These are phyloP conservation scores for Trichaptum fuscoviolaceum DNA, from an alignment of 768 basidiomycete species.

Conservation along the genomic window DNA sequence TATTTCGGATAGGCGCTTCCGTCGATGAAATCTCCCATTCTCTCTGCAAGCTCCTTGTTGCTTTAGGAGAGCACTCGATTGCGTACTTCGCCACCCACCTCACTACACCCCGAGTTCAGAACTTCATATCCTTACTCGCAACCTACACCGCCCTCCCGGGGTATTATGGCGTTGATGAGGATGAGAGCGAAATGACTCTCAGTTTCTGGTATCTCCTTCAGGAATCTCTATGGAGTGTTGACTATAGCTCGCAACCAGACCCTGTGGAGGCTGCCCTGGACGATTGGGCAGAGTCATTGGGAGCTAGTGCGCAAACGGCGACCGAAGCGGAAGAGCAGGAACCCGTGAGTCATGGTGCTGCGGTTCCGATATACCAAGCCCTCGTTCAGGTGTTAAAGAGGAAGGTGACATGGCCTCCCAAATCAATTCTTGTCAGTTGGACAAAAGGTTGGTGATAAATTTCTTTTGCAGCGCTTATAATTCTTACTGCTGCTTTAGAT, in stretches of 20 bases:
- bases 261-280: slow-evolving; percentile 24
- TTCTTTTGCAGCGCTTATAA: slow-evolving; percentile 5
- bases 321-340: slow-evolving; percentile 24
- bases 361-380: slow-evolving; percentile 75
- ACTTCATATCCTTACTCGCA: slow-evolving; percentile 65
- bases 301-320: not conserved
- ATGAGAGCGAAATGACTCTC: slow-evolving; percentile 82
- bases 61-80: slow-evolving; percentile 83
- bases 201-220: slow-evolving; percentile 90
- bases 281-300: slow-evolving; percentile 19
- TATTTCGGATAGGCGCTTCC: slow-evolving; percentile 29
- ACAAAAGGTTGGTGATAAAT: slow-evolving; percentile 50
- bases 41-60: slow-evolving; percentile 74
- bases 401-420: slow-evolving; percentile 72
- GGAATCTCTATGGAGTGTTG: slow-evolving; percentile 74
- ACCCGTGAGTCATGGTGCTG: slow-evolving; percentile 32
- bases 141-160: slow-evolving; percentile 71
- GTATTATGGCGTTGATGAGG: slow-evolving; percentile 77
- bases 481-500: slow-evolving; percentile 38
- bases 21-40: slow-evolving; percentile 60
- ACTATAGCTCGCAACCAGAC: slow-evolving; percentile 33
- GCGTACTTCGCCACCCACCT: slow-evolving; percentile 70
- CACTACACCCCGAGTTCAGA: slow-evolving; percentile 56
- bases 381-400: slow-evolving; percentile 63
- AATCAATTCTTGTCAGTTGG: slow-evolving; percentile 44